phyloP scores from a whole-genome alignment of 2,329 filamentous ascomycete species.

The Microdochium paspali region DNA sequence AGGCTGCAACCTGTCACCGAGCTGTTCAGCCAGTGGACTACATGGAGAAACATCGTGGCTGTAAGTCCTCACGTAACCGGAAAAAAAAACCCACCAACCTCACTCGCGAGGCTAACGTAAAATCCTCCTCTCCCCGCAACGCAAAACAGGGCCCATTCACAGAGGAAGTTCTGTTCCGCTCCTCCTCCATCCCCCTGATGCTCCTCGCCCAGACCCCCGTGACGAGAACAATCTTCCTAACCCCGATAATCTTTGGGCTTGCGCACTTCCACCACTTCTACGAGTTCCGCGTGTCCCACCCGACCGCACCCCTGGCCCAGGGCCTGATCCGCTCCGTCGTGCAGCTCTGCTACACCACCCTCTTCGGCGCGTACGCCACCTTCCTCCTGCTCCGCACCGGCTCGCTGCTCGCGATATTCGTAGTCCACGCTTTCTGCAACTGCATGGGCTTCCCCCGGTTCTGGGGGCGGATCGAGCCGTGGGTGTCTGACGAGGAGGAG shows the following conservation, averaged over 20 bases:
- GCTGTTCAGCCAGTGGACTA: conserved; percentile 63
- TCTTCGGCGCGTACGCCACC: conserved; percentile 89
- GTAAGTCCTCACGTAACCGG: too few relatives aligned
- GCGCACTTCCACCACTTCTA: conserved; percentile 95
- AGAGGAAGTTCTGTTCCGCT: conserved; percentile 90
- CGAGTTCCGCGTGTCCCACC: conserved; percentile 79
- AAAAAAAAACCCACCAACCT: too few relatives aligned
- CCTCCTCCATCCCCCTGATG: conserved; percentile 74
- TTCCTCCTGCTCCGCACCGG: conserved; percentile 84
- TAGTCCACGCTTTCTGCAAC: conserved; percentile 86
- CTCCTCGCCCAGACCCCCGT: conserved; percentile 55
- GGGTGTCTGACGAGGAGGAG: background rate
- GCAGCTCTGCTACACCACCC: conserved; percentile 81
- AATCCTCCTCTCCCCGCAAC: too few relatives aligned
- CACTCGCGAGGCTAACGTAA: too few relatives aligned
- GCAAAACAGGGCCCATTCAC: conserved; percentile 77
- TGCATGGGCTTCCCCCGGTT: conserved; percentile 80
- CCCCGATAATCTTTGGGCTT: conserved; percentile 83
- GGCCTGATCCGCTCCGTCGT: conserved; percentile 65
- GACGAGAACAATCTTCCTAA: conserved; percentile 61
- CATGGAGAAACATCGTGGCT: conserved; percentile 79
- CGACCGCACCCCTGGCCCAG: conserved; percentile 51
- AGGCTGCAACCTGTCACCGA: conserved; percentile 44
- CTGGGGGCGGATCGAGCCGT: conserved; percentile 64
- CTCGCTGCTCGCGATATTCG: conserved; percentile 64